Conservation (phyloP, 257 asterid species). For the Solanum clarkiae region DNA sequence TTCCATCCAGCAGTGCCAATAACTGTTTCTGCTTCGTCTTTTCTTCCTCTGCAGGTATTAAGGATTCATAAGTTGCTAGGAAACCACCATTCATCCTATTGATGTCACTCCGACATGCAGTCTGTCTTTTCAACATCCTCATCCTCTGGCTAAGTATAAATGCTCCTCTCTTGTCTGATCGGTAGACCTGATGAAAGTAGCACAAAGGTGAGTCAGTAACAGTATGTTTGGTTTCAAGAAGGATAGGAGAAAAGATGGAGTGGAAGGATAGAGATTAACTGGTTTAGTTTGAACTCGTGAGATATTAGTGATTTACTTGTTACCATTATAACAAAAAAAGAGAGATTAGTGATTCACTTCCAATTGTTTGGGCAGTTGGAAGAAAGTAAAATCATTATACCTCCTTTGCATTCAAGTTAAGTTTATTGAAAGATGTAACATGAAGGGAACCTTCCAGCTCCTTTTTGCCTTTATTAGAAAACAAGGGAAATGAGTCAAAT, state of each 20-base stretch:
- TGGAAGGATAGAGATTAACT: not conserved
- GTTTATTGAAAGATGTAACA: not conserved
- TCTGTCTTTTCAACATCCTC: conserved; percentile 46
- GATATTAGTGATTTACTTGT: not conserved
- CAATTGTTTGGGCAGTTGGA: not conserved
- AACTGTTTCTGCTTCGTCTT: conserved; percentile 74
- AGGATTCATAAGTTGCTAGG: conserved; percentile 48
- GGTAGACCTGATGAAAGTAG: conserved; percentile 46
- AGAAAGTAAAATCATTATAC: not conserved
- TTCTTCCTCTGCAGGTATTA: conserved; percentile 90
- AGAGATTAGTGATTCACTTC: not conserved
- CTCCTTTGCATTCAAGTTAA: not conserved
- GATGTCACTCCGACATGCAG: conserved; percentile 49
- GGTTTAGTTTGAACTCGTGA: not conserved
- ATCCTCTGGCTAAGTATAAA: conserved; percentile 64
- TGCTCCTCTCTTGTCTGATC: conserved; percentile 80
- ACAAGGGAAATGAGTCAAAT: not conserved
- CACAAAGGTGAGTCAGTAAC: not conserved
- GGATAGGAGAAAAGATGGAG: not conserved
- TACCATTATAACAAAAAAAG: not conserved
- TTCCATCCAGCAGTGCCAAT: conserved; percentile 43
- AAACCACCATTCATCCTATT: conserved; percentile 34
- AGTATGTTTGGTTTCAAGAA: not conserved
- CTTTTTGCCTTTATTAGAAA: not conserved
- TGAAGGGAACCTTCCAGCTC: not conserved